A percentile compares a stretch with the other conserved stretches of the same genome.
Conservation (phyloP, 2,329 filamentous ascomycete genomes). For the Dissoconium aciculare region DNA sequence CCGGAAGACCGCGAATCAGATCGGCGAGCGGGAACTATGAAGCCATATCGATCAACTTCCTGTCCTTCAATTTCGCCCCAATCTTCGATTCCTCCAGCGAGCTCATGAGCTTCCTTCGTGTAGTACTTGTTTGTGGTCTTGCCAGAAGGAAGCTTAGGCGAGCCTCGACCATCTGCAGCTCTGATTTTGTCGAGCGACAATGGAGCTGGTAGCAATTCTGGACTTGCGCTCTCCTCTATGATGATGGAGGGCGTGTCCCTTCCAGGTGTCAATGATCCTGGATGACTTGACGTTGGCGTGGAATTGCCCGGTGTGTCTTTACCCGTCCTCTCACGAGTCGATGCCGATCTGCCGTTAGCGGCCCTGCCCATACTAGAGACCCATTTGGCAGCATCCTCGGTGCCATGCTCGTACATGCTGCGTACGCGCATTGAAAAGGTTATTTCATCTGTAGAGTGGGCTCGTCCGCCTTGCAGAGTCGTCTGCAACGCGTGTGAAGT, state of each 20-base stretch:
- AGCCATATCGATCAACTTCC: conserved; percentile 51
- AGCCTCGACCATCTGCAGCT: neutral
- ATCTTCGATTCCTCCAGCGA: conserved; percentile 49
- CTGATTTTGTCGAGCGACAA: neutral
- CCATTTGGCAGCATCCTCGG: conserved; percentile 39
- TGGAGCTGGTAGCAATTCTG: neutral
- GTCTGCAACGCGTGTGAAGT: conserved; percentile 23
- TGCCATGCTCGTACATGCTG: conserved; percentile 48
- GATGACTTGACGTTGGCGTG: too few species aligned
- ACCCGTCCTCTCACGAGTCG: too few species aligned
- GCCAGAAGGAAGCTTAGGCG: too few species aligned
- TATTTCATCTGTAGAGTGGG: conserved; percentile 49
- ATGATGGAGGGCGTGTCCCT: neutral
- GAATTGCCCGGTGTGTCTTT: too few species aligned
- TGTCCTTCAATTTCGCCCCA: conserved; percentile 46
- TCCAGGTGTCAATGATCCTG: too few species aligned
- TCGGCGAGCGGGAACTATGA: conserved; percentile 34
- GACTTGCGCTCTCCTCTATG: neutral
- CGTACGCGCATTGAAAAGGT: conserved; percentile 47
- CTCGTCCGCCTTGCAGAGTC: conserved; percentile 27
- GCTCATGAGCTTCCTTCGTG: conserved; percentile 37
- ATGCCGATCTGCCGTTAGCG: neutral
- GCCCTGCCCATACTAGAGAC: conserved; percentile 6
- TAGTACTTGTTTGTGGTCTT: conserved; percentile 12
- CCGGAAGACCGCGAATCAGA: conserved; percentile 9